Base-by-base conservation (phyloP, 169 alveolate species). In the Cryptosporidium meleagridis region DNA sequence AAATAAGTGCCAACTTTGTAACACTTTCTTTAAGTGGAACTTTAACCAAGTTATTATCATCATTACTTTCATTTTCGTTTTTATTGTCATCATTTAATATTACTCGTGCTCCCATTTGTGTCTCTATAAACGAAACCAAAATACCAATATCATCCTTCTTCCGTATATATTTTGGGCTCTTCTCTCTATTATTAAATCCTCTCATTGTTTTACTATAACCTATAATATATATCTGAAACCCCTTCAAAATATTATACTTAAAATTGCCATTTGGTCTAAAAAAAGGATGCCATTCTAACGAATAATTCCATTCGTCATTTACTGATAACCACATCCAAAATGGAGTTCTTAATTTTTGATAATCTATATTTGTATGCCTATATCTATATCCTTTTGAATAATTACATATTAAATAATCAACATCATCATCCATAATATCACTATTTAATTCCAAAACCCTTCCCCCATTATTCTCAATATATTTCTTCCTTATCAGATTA, bases 251-350 rank as follows among this genome's bases (percentile, higher is more conserved):
- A 44, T 44, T 44, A 10, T 31, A 80, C 12, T 41, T 39, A 41
- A 80, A 80, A 4, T 62, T 59, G 4, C 89, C 75, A 80, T 80
- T 80, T 44, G 89, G 89, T 29, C 89, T 80, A 51, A 80, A 80
- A 62, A 80, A 80, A 41, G 89, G 89, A 35, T 80, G 89, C 89
- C 89, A 80, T n/a, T 29, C 69, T 29, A 65, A 80, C 21, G 89
- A 59, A 44, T 80, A 80, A 44, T 80, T 80, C 89, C 89, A 80
- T 10, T 80, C 53, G 33, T 80, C 89, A 53, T 80, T 59, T 2
- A 80, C 89, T 23, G 80, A 80, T 31, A 80, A 53, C 89, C 89
- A 80, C 18, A 80, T 33, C 89, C 89, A 80, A 80, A 80, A 80
- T 29, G 89, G 89, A 5, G 89, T 80, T 21, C 89, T 58, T 44